Evolutionary conservation across 202 grass and related monocot genomes (phyloP).

Genomic region (Carex arenaria): DNA sequence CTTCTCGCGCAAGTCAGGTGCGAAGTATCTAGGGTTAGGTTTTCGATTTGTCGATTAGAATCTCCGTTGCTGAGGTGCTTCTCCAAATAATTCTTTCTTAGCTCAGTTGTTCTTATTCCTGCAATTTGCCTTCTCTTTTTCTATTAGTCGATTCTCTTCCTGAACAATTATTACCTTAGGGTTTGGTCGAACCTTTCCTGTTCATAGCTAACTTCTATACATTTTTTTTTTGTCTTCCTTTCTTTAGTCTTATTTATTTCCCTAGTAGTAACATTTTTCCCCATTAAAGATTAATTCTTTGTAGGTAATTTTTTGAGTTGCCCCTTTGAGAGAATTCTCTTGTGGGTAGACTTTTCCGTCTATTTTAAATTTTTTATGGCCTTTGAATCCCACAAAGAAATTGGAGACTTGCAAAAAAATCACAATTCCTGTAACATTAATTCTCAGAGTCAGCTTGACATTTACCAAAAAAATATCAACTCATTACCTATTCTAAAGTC

Average conservation of each 20-base stretch:
- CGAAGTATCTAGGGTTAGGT: conserved; percentile 8
- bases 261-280: neutral
- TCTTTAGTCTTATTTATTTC: conserved; percentile 5
- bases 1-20: neutral
- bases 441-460: conserved; percentile 25
- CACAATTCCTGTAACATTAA: conserved; percentile 4
- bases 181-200: conserved; percentile 1
- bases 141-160: neutral
- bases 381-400: conserved; percentile 59
- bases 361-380: conserved; percentile 65
- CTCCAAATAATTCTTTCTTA: neutral
- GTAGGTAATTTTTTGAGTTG: conserved; percentile 22
- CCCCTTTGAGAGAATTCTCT: conserved; percentile 14
- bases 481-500: conserved; percentile 18
- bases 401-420: conserved; percentile 41
- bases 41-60: conserved; percentile 18
- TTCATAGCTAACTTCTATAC: neutral
- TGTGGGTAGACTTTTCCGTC: conserved; percentile 16
- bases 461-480: conserved; percentile 10
- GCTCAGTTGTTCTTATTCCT: neutral
- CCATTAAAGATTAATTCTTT: conserved; percentile 2
- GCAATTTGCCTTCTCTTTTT: neutral
- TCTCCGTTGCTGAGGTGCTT: conserved; percentile 11
- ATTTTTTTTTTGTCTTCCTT: neutral
- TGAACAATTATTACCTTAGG: conserved; percentile 1